Percentiles rank a stretch among this genome's conserved stretches.
phyloP scores from a whole-genome alignment of 1,284 basidiomycete genomes.

The Peniophora sp. region DNA sequence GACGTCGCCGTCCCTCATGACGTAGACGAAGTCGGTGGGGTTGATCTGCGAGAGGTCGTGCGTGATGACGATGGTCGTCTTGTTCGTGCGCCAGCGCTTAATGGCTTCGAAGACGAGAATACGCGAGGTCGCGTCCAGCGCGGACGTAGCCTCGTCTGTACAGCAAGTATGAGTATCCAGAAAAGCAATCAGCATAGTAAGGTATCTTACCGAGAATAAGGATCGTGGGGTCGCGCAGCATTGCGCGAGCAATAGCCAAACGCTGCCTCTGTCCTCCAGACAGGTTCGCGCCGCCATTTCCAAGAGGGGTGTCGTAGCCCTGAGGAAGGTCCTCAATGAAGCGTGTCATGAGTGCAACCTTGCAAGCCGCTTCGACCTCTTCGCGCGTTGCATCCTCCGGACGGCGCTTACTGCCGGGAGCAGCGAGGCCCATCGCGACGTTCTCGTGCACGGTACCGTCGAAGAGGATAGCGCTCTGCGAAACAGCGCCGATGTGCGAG shows the following conservation, averaged over 20 bases:
- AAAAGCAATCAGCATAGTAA: too few species aligned
- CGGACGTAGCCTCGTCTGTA: constrained; percentile 93
- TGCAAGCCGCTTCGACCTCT: constrained; percentile 77
- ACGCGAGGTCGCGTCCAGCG: constrained; percentile 85
- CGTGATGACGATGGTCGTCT: constrained; percentile 94
- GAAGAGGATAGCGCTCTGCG: constrained; percentile 74
- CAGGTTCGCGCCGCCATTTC: constrained; percentile 66
- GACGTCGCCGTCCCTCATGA: constrained; percentile 78
- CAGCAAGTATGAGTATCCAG: too few species aligned
- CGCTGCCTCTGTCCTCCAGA: constrained; percentile 94
- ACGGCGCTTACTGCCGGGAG: constrained; percentile 31
- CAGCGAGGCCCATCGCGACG: constrained; percentile 72
- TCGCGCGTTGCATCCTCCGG: constrained; percentile 48
- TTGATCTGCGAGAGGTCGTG: constrained; percentile 88
- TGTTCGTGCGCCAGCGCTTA: constrained; percentile 73
- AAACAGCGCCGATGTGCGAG: constrained; percentile 70
- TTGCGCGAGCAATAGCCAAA: constrained; percentile 85
- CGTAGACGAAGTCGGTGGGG: constrained; percentile 81
- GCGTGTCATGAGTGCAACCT: constrained; percentile 83
- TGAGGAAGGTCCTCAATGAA: constrained; percentile 79
- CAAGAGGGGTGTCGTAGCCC: constrained; percentile 84
- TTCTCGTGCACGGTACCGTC: constrained; percentile 86
- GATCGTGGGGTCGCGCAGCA: constrained; percentile 81
- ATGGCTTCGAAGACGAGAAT: constrained; percentile 86
- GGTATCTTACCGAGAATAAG: constrained; percentile 77